phyloP scores from a whole-genome alignment of 108 stramenopile genomes.

The Seminavis robusta region DNA sequence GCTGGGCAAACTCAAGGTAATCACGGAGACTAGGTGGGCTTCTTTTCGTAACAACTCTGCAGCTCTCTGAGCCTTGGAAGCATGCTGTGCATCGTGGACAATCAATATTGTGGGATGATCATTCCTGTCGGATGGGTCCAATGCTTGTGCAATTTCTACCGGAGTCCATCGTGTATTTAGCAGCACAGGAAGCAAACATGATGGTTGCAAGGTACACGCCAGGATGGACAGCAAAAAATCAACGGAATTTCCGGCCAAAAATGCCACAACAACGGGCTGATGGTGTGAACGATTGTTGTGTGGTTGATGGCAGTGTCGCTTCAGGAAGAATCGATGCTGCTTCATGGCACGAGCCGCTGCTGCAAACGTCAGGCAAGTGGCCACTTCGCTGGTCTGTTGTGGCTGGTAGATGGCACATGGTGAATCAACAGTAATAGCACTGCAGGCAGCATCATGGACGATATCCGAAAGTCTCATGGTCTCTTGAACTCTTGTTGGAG shows the following conservation, averaged over 20 bases:
- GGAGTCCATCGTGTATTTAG: conserved; percentile 77
- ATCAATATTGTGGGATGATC: no score
- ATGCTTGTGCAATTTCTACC: conserved; percentile 49
- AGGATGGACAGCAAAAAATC: conserved; percentile 59
- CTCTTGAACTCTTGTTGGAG: no score
- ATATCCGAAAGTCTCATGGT: neutral
- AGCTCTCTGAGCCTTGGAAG: no score
- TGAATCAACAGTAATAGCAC: neutral
- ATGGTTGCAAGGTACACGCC: conserved; percentile 22
- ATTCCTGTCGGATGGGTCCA: conserved; percentile 30
- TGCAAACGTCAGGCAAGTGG: neutral
- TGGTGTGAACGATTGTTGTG: neutral
- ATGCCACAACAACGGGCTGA: conserved; percentile 11
- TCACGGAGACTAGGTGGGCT: no score
- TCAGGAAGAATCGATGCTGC: neutral
- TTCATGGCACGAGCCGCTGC: neutral
- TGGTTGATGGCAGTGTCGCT: neutral
- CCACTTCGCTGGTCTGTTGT: neutral
- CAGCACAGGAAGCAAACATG: conserved; percentile 37
- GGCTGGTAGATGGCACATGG: neutral
- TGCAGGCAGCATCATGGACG: neutral
- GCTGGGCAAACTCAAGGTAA: no score
- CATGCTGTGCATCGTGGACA: no score
- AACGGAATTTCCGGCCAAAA: conserved; percentile 46
- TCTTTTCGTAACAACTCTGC: no score